Evolutionary conservation across 192 early-diverging fungal species (phyloP).

Genomic region (Linnemannia exigua): DNA sequence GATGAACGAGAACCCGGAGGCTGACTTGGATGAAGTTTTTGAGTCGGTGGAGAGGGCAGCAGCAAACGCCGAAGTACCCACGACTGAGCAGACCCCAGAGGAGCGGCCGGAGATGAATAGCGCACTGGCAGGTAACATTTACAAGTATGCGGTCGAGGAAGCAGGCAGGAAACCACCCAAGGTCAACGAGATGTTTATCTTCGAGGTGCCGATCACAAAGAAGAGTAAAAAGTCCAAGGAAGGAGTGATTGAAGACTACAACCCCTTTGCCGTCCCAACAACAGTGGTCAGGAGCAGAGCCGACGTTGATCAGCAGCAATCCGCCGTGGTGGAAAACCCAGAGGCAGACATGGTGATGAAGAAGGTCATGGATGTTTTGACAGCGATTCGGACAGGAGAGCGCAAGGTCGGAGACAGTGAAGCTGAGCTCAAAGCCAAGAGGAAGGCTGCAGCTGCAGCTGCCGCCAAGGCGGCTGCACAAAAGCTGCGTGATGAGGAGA

Average conservation of each 20-base stretch:
- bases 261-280: slow-evolving; percentile 74
- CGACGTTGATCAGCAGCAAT: slow-evolving; percentile 62
- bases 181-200: slow-evolving; percentile 80
- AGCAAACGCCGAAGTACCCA: slow-evolving; percentile 27
- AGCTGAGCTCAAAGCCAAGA: slow-evolving; percentile 63
- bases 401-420: slow-evolving; percentile 43
- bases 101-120: slow-evolving; percentile 58
- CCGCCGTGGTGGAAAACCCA: slow-evolving; percentile 62
- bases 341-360: slow-evolving; percentile 78
- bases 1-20: slow-evolving; percentile 55
- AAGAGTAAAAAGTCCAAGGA: slow-evolving; percentile 53
- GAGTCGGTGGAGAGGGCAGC: slow-evolving; percentile 58
- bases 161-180: slow-evolving; percentile 56
- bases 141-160: slow-evolving; percentile 57
- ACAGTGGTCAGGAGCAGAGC: slow-evolving; percentile 84
- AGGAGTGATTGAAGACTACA: slow-evolving; percentile 58
- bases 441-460: slow-evolving; percentile 42
- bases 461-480: slow-evolving; percentile 37
- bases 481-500: slow-evolving; percentile 29
- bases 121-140: slow-evolving; percentile 64
- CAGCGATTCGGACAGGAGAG: slow-evolving; percentile 59
- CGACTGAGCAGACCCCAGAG: slow-evolving; percentile 24
- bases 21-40: slow-evolving; percentile 59
- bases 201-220: slow-evolving; percentile 65
- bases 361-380: slow-evolving; percentile 77